Conservation (phyloP, 352 stramenopile species). For the Achlya hypogyna region DNA sequence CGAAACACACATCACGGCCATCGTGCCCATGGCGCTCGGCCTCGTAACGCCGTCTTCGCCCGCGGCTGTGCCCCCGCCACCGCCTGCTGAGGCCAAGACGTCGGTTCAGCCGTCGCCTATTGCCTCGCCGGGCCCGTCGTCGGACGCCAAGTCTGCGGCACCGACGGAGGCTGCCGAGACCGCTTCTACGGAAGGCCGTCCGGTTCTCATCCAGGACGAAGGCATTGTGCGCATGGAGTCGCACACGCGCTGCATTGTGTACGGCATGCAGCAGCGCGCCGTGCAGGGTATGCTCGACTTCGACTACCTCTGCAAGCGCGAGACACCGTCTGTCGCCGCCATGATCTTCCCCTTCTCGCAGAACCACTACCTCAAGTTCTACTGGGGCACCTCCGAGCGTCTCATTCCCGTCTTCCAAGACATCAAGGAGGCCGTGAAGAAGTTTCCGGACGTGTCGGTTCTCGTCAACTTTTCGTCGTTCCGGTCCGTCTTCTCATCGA, state of each 20-base stretch:
- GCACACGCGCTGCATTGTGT: slow-evolving; percentile 90
- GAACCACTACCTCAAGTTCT: slow-evolving; percentile 96
- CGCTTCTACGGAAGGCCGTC: slow-evolving; percentile 16
- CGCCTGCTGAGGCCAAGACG: slow-evolving; percentile 9
- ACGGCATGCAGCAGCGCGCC: slow-evolving; percentile 89
- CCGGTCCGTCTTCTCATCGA: slow-evolving; percentile 92
- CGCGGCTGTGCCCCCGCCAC: neutral
- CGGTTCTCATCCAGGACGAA: slow-evolving; percentile 66
- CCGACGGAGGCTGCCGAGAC: neutral
- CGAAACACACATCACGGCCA: slow-evolving; percentile 92
- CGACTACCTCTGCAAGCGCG: slow-evolving; percentile 95
- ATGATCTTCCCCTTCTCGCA: slow-evolving; percentile 93
- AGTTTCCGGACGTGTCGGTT: slow-evolving; percentile 90
- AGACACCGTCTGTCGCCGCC: slow-evolving; percentile 89
- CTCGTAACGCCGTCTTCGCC: slow-evolving; percentile 50
- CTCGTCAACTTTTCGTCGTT: slow-evolving; percentile 97
- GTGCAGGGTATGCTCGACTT: slow-evolving; percentile 98
- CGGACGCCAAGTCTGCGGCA: neutral
- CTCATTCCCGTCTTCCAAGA: slow-evolving; percentile 90
- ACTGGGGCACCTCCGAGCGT: slow-evolving; percentile 94
- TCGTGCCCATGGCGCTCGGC: slow-evolving; percentile 91
- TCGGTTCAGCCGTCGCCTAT: neutral
- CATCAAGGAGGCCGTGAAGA: slow-evolving; percentile 86
- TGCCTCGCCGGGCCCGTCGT: neutral
- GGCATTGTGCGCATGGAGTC: slow-evolving; percentile 79